Conservation (phyloP, 2,329 filamentous ascomycete species). For the Cladophialophora yegresii region DNA sequence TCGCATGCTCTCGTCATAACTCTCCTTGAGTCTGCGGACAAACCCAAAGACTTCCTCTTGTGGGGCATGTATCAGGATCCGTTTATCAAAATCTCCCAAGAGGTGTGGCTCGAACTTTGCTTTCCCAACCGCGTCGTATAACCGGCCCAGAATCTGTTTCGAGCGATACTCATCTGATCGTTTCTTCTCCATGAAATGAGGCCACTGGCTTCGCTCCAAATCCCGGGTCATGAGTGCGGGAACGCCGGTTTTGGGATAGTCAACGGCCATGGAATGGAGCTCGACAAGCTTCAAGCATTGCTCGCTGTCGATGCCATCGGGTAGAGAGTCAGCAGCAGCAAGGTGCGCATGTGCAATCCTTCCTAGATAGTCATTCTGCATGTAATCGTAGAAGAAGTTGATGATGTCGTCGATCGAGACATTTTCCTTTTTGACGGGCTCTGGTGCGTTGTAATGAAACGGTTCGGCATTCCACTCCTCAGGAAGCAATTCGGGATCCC, state of each 20-base stretch:
- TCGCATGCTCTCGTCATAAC: slow-evolving; percentile 75
- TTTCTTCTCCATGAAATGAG: slow-evolving; percentile 84
- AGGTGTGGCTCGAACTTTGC: slow-evolving; percentile 74
- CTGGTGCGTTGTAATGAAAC: slow-evolving; percentile 71
- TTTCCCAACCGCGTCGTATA: slow-evolving; percentile 75
- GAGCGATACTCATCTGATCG: slow-evolving; percentile 64
- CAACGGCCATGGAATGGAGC: slow-evolving; percentile 87
- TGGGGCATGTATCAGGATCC: slow-evolving; percentile 67
- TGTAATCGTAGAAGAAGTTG: slow-evolving; percentile 85
- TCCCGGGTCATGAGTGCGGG: slow-evolving; percentile 67
- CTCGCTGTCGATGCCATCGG: slow-evolving; percentile 64
- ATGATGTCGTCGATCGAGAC: slow-evolving; percentile 74
- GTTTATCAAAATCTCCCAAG: slow-evolving; percentile 70
- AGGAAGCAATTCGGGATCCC: slow-evolving; percentile 76
- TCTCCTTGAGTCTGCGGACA: slow-evolving; percentile 67
- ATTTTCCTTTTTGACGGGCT: slow-evolving; percentile 60
- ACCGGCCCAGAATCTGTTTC: slow-evolving; percentile 69
- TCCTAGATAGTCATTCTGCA: slow-evolving; percentile 83
- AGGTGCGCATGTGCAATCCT: slow-evolving; percentile 81
- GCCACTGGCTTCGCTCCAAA: slow-evolving; percentile 67
- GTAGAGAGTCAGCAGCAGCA: slow-evolving; percentile 68
- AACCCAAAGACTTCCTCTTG: slow-evolving; percentile 57
- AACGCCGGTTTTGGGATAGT: slow-evolving; percentile 88
- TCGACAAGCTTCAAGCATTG: slow-evolving; percentile 75
- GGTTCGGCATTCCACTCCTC: slow-evolving; percentile 68